Base-by-base conservation (phyloP, 345 rosid genomes). In the Lepidium africanum region DNA sequence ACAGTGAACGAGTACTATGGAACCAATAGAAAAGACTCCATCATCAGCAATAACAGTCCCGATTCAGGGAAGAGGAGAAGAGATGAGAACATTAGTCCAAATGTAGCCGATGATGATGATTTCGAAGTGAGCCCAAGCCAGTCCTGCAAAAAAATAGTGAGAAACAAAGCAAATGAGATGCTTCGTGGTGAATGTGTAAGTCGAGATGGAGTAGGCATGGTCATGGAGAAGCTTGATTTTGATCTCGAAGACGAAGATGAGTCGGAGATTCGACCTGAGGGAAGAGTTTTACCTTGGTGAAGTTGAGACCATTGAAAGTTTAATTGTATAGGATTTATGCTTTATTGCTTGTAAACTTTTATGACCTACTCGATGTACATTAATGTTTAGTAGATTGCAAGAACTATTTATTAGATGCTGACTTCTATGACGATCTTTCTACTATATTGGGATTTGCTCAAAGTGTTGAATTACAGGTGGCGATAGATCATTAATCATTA, bases 51-150 rank as follows among this genome's bases (percentile, higher is more conserved):
- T 51, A 85, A 73, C 46, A 84, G 92, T 65, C 79, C 66, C 0
- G 95, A 86, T 70, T 80, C 95, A 5, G 69, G 60, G 12, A 94
- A 94, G 79, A 80, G 92, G 79, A 85, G 92, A 85, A 88, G 99
- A 80, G 79, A 78, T 35, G 82, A 76, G 66, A 75, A 83, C 36
- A 48, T 14, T 59, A 74, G 72, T 47, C 65, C 72, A 2, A 69
- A 74, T 48, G 58, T 50, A 10, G 49, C 59, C 27, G 84, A 72
- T 2, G 85, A 82, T 10, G 92, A 84, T 61, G 86, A 91, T 58
- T 84, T 86, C 70, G 79, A 65, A 3, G 83, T 76, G 63, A 85
- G 87, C 77, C 82, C 96, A 7, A 88, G 81, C 15, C 82, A 86
- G 40, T 85, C 96, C 12, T 86, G 82, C 85, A 91, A 77, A 76